Evolutionary conservation across 2,329 filamentous ascomycete species (phyloP).

Genomic region (Didymella lethalis): DNA sequence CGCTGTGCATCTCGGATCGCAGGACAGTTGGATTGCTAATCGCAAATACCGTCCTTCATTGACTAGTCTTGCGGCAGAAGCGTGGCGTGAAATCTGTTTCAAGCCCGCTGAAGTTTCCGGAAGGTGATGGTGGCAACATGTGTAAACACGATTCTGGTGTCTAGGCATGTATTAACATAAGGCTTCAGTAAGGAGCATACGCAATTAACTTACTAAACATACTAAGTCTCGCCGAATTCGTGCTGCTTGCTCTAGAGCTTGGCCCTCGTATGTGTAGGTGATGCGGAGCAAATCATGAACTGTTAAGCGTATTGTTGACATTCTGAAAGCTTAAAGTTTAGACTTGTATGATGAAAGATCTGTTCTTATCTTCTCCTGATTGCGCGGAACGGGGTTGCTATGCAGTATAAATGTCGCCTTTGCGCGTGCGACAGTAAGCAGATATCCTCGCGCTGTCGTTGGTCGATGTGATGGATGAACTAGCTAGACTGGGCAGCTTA

Average conservation of each 20-base stretch:
- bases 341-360: neutral
- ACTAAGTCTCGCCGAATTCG: slow-evolving; percentile 31
- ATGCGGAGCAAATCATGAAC: slow-evolving; percentile 47
- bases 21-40: too few species aligned
- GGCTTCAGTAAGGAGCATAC: neutral
- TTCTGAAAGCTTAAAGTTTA: slow-evolving; percentile 8
- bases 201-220: slow-evolving; percentile 35
- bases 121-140: slow-evolving; percentile 22
- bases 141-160: slow-evolving; percentile 39
- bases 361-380: neutral
- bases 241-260: slow-evolving; percentile 30
- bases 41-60: neutral
- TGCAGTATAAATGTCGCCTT: slow-evolving; percentile 16
- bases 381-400: slow-evolving; percentile 1
- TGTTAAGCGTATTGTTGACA: slow-evolving; percentile 45
- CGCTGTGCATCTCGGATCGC: neutral
- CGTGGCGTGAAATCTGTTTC: slow-evolving; percentile 44
- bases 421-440: slow-evolving; percentile 23
- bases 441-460: slow-evolving; percentile 33
- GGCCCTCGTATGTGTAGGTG: slow-evolving; percentile 46
- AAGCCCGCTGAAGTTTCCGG: slow-evolving; percentile 23
- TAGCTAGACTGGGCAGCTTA: slow-evolving; percentile 17
- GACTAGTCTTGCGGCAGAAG: slow-evolving; percentile 30
- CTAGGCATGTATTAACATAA: slow-evolving; percentile 25
- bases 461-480: slow-evolving; percentile 13